A percentile compares a stretch with the other conserved stretches of the same genome.
Evolutionary conservation across 1,139 yeast genomes (phyloP).

Genomic region (Candida sp.): DNA sequence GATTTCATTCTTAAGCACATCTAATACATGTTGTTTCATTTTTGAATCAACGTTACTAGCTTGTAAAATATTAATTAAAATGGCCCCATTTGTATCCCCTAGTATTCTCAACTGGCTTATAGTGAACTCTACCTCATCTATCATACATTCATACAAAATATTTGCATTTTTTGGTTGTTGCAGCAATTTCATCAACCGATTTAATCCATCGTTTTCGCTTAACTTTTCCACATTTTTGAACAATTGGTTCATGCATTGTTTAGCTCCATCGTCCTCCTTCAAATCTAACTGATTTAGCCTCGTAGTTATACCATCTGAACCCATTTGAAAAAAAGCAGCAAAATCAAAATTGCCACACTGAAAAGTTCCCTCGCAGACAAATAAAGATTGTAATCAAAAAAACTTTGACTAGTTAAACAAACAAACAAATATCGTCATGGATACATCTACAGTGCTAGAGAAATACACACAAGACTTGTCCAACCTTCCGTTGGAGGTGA

Average conservation of each 20-base stretch:
- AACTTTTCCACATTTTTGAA: background rate
- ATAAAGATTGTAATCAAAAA: background rate
- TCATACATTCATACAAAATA: conserved; percentile 15
- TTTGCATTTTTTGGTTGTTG: conserved; percentile 10
- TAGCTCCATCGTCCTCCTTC: conserved; percentile 1
- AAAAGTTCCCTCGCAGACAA: too few species aligned
- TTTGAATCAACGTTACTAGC: conserved; percentile 5
- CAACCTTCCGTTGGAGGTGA: conserved; percentile 87
- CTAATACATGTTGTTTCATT: conserved; percentile 11
- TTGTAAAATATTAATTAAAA: conserved; percentile 13
- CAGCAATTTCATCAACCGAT: conserved; percentile 1
- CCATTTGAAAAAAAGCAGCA: background rate
- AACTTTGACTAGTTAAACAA: background rate
- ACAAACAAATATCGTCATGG: too few species aligned
- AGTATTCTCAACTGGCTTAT: conserved; percentile 15
- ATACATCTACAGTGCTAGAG: conserved; percentile 47
- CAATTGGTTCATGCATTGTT: conserved; percentile 3
- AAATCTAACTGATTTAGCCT: background rate
- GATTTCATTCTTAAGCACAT: conserved; percentile 10
- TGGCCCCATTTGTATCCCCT: conserved; percentile 14
- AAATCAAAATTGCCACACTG: too few species aligned
- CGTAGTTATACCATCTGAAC: background rate
- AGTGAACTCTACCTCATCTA: conserved; percentile 12
- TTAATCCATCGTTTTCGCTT: background rate
- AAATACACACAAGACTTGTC: conserved; percentile 56